Evolutionary conservation across 2,329 filamentous ascomycete genomes (phyloP).

Genomic region (Geosmithia flava): DNA sequence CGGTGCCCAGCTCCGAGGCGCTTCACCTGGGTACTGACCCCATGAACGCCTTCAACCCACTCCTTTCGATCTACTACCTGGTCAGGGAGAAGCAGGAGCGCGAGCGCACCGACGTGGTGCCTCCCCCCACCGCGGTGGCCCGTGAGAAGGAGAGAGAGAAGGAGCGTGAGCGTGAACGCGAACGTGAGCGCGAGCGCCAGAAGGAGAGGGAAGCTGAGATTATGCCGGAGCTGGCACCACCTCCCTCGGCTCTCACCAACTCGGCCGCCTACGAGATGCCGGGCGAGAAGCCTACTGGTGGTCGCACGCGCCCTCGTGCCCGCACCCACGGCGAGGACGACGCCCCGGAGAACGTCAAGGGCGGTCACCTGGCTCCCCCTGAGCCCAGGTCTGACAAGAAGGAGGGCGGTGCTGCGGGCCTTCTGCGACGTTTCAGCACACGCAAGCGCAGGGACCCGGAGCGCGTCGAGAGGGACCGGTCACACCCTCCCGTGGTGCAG

Average conservation of each 20-base stretch:
- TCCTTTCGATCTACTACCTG: conserved; percentile 90
- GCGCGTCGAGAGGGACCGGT: conserved; percentile 49
- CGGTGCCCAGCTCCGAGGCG: conserved; percentile 73
- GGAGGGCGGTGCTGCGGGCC: conserved; percentile 73
- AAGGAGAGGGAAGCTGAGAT: conserved; percentile 27
- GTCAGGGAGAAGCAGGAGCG: conserved; percentile 90
- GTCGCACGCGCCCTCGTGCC: conserved; percentile 70
- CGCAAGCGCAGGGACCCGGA: conserved; percentile 58
- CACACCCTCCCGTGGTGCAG: conserved; percentile 61
- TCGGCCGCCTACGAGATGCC: conserved; percentile 74
- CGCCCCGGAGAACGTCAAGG: conserved; percentile 45
- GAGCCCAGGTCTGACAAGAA: conserved; percentile 60
- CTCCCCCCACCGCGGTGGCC: conserved; percentile 32
- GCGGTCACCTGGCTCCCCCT: conserved; percentile 19
- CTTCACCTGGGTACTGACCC: conserved; percentile 76
- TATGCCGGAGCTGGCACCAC: conserved; percentile 65
- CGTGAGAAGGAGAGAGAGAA: conserved; percentile 17
- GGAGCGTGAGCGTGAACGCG: conserved; percentile 8
- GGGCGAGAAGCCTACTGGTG: conserved; percentile 76
- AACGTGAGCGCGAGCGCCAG: conserved; percentile 9
- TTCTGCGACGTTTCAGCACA: conserved; percentile 85
- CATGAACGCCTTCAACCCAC: conserved; percentile 81
- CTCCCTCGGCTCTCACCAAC: conserved; percentile 84
- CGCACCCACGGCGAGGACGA: conserved; percentile 95
- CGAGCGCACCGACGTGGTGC: conserved; percentile 35